Evolutionary conservation across 192 early-diverging fungal species (phyloP), one percentile per base, ranked within the genome.

Genomic region (Dimargaris verticillata): DNA sequence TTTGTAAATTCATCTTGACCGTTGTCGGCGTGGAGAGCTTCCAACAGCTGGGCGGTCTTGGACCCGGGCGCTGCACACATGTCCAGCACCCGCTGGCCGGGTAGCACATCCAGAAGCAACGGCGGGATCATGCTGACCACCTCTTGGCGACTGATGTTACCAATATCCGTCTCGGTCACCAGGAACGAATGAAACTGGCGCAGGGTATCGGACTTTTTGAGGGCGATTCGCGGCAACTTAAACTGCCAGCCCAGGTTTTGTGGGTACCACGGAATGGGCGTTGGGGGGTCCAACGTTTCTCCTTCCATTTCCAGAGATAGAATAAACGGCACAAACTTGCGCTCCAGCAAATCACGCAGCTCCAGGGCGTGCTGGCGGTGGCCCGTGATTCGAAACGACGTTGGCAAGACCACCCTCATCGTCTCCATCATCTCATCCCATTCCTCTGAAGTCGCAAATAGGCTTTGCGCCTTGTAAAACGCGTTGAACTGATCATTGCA

Each of bases 41-140:
- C 87, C 55, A 91, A 74, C 45, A 88, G 77, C 78, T 97, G 96
- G 28, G 89, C 90, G 22, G 96, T 96, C 73, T 99, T 99, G 64
- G 89, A 92, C 64, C 96, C 96, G 28, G 96, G 96, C 43, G 96
- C 92, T 33, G 96, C 96, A 69, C 96, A 99, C 93, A 91, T 95
- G 59, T 92, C 88, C 62, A 89, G 73, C 26, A 93, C 88, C 61
- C 72, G 77, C 67, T 99, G 93, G 53, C 86, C 71, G 15, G 91
- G 82, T 67, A 91, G 72, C 24, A 97, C 87, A 65, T 94, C 90
- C 62, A 99, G 75, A 26, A 97, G 68, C 62, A 93, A 72, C 46
- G 88, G 87, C n/a, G 96, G 96, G 62, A 97, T 91, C 96, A 99
- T 99, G 71, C 86, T 88, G 53, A 97, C 94, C 5, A 85, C 88